These are phyloP conservation scores for Boletus reticuloceps DNA, from an alignment of 768 basidiomycete species.

Conservation along the genomic window DNA sequence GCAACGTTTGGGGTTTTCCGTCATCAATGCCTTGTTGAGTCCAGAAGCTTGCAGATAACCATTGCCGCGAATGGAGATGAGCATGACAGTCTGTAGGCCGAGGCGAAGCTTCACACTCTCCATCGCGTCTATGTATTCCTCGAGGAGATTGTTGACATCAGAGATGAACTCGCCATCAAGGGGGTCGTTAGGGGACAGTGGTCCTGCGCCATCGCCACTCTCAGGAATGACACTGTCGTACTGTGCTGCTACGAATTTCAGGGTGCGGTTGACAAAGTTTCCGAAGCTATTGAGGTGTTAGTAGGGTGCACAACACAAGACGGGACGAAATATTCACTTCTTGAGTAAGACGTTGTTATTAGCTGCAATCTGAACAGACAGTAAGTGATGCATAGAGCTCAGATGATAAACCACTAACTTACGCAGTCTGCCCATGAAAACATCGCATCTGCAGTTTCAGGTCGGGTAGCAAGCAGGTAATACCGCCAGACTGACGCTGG, in stretches of 20 bases:
- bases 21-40: slow-evolving; percentile 86
- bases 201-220: slow-evolving; percentile 64
- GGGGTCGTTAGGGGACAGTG: slow-evolving; percentile 63
- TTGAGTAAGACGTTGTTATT: slow-evolving; percentile 94
- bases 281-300: slow-evolving; percentile 62
- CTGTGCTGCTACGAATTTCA: slow-evolving; percentile 91
- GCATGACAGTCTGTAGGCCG: slow-evolving; percentile 88
- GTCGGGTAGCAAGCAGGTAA: slow-evolving; percentile 88
- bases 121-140: slow-evolving; percentile 83
- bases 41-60: slow-evolving; percentile 91
- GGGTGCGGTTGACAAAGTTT: slow-evolving; percentile 92
- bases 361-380: slow-evolving; percentile 62
- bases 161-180: slow-evolving; percentile 73
- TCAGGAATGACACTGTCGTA: slow-evolving; percentile 82
- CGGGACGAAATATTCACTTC: slow-evolving; percentile 53
- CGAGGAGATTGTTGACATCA: slow-evolving; percentile 75
- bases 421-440: slow-evolving; percentile 97
- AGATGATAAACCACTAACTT: slow-evolving; percentile 28
- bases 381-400: not conserved
- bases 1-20: slow-evolving; percentile 77
- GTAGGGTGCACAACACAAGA: not conserved
- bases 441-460: slow-evolving; percentile 92
- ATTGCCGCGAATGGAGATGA: slow-evolving; percentile 85
- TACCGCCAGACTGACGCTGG: slow-evolving; percentile 96
- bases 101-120: slow-evolving; percentile 87